Base-by-base conservation (phyloP, 371 early-diverging fungal genomes). In the Syncephalastrum racemosum region DNA sequence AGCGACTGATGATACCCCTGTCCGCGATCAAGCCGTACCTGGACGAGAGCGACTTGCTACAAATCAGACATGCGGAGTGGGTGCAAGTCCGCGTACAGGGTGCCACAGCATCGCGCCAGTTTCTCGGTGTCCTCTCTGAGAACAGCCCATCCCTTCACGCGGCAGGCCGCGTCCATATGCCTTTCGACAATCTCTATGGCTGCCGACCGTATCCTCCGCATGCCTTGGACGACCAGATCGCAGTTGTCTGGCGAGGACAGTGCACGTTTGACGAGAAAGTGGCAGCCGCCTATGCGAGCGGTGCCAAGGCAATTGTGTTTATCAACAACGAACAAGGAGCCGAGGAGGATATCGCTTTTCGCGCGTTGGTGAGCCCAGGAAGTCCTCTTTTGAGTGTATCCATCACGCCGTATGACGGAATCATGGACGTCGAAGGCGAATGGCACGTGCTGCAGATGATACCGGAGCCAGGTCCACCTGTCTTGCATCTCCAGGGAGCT, bases 181-280 rank as follows among this genome's bases (percentile, higher is more conserved):
- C 23, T 6, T 49, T 57, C 7, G 58, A 59, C 2, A 67, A 68
- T 19, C 44, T 64, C 0, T 51, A 52, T 14, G 84, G 75, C 0
- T 84, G 84, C 47, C 56, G 65, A 2, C 66, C 67, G 0, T 80
- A 68, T 25, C 50, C 64, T 0, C 36, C n/a, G 2, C 44, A 57
- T 15, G 68, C 71, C 14, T 24, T 51, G 4, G n/a, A 51, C 15
- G 76, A 56, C 15, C 70, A 63, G 8, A 65, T 82, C 7, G 36
- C 80, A 31, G 53, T 82, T 0, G 64, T 84, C 0, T 67, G 74
- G 39, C 67, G 82, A n/a, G 81, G 84, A 0, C 54, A 52, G 16
- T 84, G 84, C 61, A 59, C 62, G 3, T 84, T 84, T 56, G 58
- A 68, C 8, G 57, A 69, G 7, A 82, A 84, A 58, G 75, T 65